Conservation (phyloP, 768 basidiomycete genomes). For the Daedaleopsis sinensis region DNA sequence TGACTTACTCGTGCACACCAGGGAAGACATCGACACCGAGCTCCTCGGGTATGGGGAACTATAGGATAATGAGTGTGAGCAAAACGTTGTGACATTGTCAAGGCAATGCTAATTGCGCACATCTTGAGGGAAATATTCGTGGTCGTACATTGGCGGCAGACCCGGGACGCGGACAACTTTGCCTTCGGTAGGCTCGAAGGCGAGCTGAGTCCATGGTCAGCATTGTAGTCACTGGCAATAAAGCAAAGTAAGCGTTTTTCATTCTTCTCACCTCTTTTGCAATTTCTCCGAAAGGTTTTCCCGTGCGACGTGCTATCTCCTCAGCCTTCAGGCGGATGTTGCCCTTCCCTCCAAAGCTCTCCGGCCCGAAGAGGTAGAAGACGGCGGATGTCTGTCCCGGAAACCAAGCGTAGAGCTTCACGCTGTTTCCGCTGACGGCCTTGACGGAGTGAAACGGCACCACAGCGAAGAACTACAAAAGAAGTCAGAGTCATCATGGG, state of each 20-base stretch:
- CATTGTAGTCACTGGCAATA: no score
- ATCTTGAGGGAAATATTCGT: slow-evolving; percentile 24
- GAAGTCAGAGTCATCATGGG: background rate
- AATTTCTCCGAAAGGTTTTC: background rate
- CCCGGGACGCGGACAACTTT: slow-evolving; percentile 19
- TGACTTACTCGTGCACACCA: background rate
- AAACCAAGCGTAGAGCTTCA: slow-evolving; percentile 18
- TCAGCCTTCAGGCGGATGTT: slow-evolving; percentile 12
- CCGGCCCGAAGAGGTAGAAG: slow-evolving; percentile 14
- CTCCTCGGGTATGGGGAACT: slow-evolving; percentile 1
- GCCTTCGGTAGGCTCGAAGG: background rate
- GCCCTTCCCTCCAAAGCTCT: slow-evolving; percentile 12
- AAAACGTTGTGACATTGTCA: background rate
- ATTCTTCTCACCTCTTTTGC: slow-evolving; percentile 3
- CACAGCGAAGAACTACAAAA: slow-evolving; percentile 6
- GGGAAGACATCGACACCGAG: background rate
- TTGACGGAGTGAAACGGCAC: background rate
- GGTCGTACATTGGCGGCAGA: slow-evolving; percentile 27
- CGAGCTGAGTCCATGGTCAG: background rate
- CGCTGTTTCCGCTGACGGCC: slow-evolving; percentile 10
- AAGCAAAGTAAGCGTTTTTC: no score
- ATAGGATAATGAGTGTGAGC: background rate
- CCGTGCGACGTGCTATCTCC: slow-evolving; percentile 4
- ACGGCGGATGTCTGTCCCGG: slow-evolving; percentile 4
- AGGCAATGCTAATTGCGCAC: slow-evolving; percentile 7